Evolutionary conservation across 2,329 filamentous ascomycete species (phyloP).

Genomic region (Helicocarpus griseus): DNA sequence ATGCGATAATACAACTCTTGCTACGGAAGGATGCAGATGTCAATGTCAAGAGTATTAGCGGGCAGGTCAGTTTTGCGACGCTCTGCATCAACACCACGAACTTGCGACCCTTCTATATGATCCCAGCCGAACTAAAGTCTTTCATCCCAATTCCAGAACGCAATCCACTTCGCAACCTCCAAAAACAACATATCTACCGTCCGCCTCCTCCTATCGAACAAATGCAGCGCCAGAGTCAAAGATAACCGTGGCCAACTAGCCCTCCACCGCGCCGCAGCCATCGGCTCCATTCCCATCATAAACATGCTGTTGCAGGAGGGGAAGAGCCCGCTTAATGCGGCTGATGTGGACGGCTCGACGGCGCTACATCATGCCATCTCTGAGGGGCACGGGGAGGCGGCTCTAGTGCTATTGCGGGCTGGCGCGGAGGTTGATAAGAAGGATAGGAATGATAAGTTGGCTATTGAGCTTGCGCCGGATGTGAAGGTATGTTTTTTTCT

Average conservation of each 20-base stretch:
- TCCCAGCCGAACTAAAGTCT: not conserved
- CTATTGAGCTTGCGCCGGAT: slow-evolving; percentile 79
- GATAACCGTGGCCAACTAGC: slow-evolving; percentile 84
- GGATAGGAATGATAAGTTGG: slow-evolving; percentile 58
- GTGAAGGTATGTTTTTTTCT: slow-evolving; percentile 51
- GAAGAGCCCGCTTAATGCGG: slow-evolving; percentile 70
- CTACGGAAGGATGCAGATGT: slow-evolving; percentile 39
- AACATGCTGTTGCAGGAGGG: slow-evolving; percentile 64
- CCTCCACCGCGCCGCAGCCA: slow-evolving; percentile 81
- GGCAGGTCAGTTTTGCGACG: slow-evolving; percentile 26
- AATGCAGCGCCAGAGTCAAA: slow-evolving; percentile 68
- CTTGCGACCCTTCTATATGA: too few relatives aligned
- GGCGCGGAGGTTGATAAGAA: slow-evolving; percentile 75
- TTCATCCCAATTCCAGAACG: slow-evolving; percentile 55
- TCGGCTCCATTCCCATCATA: slow-evolving; percentile 81
- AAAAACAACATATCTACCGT: slow-evolving; percentile 81
- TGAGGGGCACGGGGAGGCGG: slow-evolving; percentile 64
- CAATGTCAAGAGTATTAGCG: slow-evolving; percentile 32
- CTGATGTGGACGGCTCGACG: slow-evolving; percentile 74
- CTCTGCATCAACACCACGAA: not conserved
- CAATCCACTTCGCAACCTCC: slow-evolving; percentile 82
- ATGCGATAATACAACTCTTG: slow-evolving; percentile 35
- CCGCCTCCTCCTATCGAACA: slow-evolving; percentile 62
- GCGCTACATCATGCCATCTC: slow-evolving; percentile 68
- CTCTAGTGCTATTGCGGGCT: slow-evolving; percentile 69